phyloP scores from a whole-genome alignment of 495 filamentous ascomycete species.

The Penicillium angulare region DNA sequence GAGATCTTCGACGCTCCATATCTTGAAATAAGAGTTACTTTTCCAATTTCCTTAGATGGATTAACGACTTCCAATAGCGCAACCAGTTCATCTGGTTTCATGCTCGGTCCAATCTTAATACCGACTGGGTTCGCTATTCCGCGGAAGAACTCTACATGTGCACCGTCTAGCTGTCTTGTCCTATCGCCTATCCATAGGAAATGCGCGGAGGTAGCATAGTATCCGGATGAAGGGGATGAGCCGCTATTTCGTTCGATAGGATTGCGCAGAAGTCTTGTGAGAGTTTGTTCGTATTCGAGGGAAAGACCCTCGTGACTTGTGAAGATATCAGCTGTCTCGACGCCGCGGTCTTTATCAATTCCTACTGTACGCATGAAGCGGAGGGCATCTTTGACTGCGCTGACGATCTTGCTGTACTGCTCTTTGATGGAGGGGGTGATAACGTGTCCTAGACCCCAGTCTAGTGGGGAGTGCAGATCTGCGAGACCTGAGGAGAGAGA shows the following conservation, averaged over 20 bases:
- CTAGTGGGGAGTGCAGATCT: constrained; percentile 87
- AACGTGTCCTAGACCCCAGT: constrained; percentile 96
- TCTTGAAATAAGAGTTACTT: constrained; percentile 92
- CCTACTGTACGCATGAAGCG: constrained; percentile 95
- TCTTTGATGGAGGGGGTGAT: constrained; percentile 75
- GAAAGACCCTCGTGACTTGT: constrained; percentile 94
- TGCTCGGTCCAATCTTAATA: constrained; percentile 91
- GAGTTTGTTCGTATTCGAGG: constrained; percentile 87
- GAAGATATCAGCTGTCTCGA: constrained; percentile 93
- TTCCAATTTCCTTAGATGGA: constrained; percentile 75
- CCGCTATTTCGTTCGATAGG: constrained; percentile 37
- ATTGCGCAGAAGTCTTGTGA: constrained; percentile 73
- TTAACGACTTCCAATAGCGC: constrained; percentile 80
- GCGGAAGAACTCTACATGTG: constrained; percentile 96
- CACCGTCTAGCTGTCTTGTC: constrained; percentile 86
- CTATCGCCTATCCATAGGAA: constrained; percentile 99
- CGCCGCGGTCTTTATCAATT: constrained; percentile 76
- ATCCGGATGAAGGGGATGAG: constrained; percentile 36
- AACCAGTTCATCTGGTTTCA: constrained; percentile 69
- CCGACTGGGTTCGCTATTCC: constrained; percentile 94
- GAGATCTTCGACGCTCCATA: constrained; percentile 79
- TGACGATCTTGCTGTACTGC: constrained; percentile 80
- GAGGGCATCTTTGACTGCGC: constrained; percentile 83
- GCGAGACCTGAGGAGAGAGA: constrained; percentile 85
- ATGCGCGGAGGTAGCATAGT: constrained; percentile 90